Conservation (phyloP, 2,329 filamentous ascomycete genomes). For the Xylariaceae sp. region DNA sequence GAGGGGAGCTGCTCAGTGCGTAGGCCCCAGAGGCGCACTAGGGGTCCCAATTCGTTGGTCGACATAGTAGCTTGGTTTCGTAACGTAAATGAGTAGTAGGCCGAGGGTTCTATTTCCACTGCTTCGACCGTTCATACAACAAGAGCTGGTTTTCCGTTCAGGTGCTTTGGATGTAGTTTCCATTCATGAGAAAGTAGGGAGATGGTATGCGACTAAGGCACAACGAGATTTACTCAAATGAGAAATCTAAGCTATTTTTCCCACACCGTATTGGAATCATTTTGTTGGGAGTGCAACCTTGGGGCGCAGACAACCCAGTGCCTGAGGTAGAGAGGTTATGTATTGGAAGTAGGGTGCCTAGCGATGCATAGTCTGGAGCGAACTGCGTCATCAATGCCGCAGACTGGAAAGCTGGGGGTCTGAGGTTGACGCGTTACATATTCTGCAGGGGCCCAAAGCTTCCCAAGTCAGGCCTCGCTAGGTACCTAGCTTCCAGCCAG, state of each 20-base stretch:
- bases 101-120: neutral
- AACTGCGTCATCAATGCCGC: constrained; percentile 16
- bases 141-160: neutral
- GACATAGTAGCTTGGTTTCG: constrained; percentile 20
- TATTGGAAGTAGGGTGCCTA: neutral
- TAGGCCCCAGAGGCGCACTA: constrained; percentile 59
- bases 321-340: neutral
- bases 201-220: neutral
- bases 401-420: constrained; percentile 6
- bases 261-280: neutral
- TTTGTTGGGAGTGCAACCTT: neutral
- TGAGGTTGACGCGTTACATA: constrained; percentile 8
- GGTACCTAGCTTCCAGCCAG: too few species aligned
- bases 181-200: too few species aligned
- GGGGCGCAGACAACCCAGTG: neutral
- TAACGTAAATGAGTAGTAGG: constrained; percentile 1
- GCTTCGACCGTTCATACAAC: neutral
- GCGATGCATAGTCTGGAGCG: constrained; percentile 2
- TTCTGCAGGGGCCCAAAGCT: neutral
- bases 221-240: neutral
- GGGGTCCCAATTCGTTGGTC: constrained; percentile 43
- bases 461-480: too few species aligned
- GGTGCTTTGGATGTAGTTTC: neutral
- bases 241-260: neutral
- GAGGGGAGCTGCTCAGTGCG: constrained; percentile 50